Evolutionary conservation across 179 eudicot genomes (phyloP).

Genomic region (Silene coronaria): DNA sequence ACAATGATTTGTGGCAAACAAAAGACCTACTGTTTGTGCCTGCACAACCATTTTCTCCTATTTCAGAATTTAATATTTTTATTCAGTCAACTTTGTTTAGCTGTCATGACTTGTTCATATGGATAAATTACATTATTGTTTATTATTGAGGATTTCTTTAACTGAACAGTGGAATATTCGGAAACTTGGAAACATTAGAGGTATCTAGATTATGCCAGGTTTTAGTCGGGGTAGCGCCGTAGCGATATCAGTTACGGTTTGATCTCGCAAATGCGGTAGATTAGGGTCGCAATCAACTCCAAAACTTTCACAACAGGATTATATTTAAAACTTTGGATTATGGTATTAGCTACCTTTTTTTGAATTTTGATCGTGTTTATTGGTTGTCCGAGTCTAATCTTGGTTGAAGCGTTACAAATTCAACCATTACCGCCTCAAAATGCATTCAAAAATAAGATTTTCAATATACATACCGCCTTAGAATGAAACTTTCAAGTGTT

Average conservation of each 20-base stretch:
- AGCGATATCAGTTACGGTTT: too few species aligned
- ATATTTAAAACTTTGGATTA: too few species aligned
- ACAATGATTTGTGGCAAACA: neutral
- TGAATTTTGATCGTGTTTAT: neutral
- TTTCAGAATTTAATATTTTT: neutral
- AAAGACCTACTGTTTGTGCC: neutral
- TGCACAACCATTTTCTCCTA: neutral
- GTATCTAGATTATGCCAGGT: too few species aligned
- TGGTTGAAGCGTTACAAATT: neutral
- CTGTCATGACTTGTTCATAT: slow-evolving; percentile 9
- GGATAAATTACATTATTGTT: neutral
- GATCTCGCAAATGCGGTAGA: too few species aligned
- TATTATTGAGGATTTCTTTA: too few species aligned
- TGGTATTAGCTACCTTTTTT: neutral
- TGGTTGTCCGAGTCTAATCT: neutral
- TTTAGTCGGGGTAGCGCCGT: too few species aligned
- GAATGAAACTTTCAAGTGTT: neutral
- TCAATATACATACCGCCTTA: neutral
- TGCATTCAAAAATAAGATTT: neutral
- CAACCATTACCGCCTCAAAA: neutral
- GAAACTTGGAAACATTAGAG: too few species aligned
- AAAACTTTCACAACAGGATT: too few species aligned
- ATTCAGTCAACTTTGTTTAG: neutral
- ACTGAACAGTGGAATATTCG: too few species aligned
- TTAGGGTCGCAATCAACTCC: too few species aligned